Evolutionary conservation across 768 basidiomycete species (phyloP).

Genomic region (Pulveroboletus frians): DNA sequence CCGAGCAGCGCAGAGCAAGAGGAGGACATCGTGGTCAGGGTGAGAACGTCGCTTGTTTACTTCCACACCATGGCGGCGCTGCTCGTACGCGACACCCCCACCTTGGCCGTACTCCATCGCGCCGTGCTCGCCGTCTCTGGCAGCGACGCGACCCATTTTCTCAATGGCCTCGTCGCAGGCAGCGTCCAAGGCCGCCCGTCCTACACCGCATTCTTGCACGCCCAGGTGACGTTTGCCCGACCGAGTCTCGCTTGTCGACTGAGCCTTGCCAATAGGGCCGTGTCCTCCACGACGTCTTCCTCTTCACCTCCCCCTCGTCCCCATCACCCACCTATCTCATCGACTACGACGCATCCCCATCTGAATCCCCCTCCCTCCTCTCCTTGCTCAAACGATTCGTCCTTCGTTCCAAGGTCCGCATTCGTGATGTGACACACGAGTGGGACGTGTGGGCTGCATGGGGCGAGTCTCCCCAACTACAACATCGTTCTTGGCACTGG

Average conservation of each 20-base stretch:
- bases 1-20: constrained; percentile 72
- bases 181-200: constrained; percentile 47
- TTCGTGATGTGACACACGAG: constrained; percentile 71
- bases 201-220: constrained; percentile 72
- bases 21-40: constrained; percentile 52
- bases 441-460: constrained; percentile 83
- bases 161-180: constrained; percentile 69
- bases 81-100: constrained; percentile 43
- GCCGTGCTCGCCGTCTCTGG: constrained; percentile 74
- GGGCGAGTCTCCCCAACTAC: constrained; percentile 43
- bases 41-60: constrained; percentile 8
- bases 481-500: constrained; percentile 45
- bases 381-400: constrained; percentile 78
- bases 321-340: constrained; percentile 56
- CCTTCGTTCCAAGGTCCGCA: constrained; percentile 82
- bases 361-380: constrained; percentile 57
- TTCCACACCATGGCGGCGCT: constrained; percentile 29
- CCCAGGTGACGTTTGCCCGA: constrained; percentile 50
- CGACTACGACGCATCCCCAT: constrained; percentile 62
- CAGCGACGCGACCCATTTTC: constrained; percentile 72
- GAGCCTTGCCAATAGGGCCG: constrained; percentile 55
- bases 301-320: constrained; percentile 55
- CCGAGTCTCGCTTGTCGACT: not conserved
- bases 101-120: constrained; percentile 58
- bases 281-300: constrained; percentile 83